phyloP scores from a whole-genome alignment of 768 basidiomycete genomes.

The Melanogaster broomeanus region DNA sequence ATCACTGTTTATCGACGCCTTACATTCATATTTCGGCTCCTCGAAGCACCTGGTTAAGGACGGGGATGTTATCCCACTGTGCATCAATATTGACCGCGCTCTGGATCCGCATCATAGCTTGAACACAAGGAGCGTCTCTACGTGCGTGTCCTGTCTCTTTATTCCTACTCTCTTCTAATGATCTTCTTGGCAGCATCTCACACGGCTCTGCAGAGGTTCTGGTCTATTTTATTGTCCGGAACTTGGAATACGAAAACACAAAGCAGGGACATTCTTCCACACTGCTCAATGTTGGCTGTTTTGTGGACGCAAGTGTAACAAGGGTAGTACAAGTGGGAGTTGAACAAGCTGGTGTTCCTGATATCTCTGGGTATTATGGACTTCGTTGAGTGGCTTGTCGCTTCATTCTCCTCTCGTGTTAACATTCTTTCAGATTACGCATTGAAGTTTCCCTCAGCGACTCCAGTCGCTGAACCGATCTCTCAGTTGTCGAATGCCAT shows the following conservation, averaged over 20 bases:
- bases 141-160: not conserved
- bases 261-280: slow-evolving; percentile 51
- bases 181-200: not conserved
- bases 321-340: slow-evolving; percentile 79
- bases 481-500: slow-evolving; percentile 61
- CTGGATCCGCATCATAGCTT: slow-evolving; percentile 18
- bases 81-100: slow-evolving; percentile 54
- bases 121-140: not conserved
- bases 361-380: slow-evolving; percentile 48
- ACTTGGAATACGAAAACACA: slow-evolving; percentile 66
- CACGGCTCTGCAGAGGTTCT: slow-evolving; percentile 39
- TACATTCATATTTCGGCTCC: slow-evolving; percentile 63
- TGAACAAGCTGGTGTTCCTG: slow-evolving; percentile 65
- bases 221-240: slow-evolving; percentile 79
- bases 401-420: not conserved
- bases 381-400: slow-evolving; percentile 43
- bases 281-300: slow-evolving; percentile 78
- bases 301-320: slow-evolving; percentile 74
- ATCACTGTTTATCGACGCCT: slow-evolving; percentile 53
- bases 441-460: not conserved
- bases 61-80: slow-evolving; percentile 72
- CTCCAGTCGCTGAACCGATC: slow-evolving; percentile 46
- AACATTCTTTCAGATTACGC: slow-evolving; percentile 23
- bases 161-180: not conserved
- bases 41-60: slow-evolving; percentile 61